These are phyloP conservation scores for Ophiostoma sp. DNA, from an alignment of 2,329 filamentous ascomycete species.

Conservation along the genomic window DNA sequence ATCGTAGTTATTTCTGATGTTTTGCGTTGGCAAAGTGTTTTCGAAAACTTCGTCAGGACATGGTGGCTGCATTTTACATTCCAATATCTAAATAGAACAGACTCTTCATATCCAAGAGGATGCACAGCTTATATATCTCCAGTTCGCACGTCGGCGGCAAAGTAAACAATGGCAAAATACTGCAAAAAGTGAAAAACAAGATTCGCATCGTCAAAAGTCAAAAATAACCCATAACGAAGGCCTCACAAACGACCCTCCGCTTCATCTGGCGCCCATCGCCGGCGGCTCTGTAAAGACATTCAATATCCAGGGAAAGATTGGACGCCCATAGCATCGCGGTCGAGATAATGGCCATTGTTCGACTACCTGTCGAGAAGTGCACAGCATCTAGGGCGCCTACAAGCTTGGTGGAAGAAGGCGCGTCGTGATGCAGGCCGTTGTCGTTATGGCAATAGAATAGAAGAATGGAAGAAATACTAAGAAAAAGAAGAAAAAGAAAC, in stretches of 20 bases:
- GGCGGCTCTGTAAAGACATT: background rate
- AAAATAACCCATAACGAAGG: background rate
- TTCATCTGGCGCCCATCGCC: slow-evolving; percentile 8
- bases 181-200: background rate
- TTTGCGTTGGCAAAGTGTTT: background rate
- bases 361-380: background rate
- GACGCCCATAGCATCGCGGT: background rate
- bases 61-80: too few species aligned
- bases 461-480: background rate
- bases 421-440: background rate
- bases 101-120: background rate
- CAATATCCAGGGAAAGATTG: background rate
- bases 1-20: too few species aligned
- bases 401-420: background rate
- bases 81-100: too few species aligned
- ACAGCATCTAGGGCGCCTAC: background rate
- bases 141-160: background rate
- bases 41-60: background rate
- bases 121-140: background rate
- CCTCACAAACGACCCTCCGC: background rate
- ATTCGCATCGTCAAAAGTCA: background rate
- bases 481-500: background rate
- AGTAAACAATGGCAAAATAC: background rate
- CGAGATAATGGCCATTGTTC: background rate
- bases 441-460: background rate